Base-by-base conservation (phyloP, 148 eudicot species). In the Rhododendron vialii region DNA sequence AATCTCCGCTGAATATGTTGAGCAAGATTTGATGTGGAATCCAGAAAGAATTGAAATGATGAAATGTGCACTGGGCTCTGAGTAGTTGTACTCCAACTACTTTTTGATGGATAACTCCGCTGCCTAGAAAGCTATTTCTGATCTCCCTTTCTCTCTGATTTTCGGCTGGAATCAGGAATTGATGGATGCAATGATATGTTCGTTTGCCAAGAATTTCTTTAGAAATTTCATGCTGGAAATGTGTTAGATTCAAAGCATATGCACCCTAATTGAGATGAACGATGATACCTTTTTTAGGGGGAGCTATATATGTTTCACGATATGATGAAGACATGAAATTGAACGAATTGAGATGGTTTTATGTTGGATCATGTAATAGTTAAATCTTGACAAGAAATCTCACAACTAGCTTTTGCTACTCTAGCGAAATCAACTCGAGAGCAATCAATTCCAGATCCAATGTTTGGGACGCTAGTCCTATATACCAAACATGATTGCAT, bases 71-170 rank as follows among this genome's bases (percentile, higher is more conserved):
- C 74, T 67, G 74, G 74, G 74, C 74, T 67, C 74, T 67, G 74
- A 67, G 74, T 67, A 67, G 74, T 67, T 67, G 33, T 61, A 67
- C 11, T n/a, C 12, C 74, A 67, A 67, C 74, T 67, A 26, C 35
- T 67, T 67, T 69, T 28, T 69, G 75, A 69, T 28, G 75, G 35
- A 69, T 28, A 69, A 69, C 3, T 69, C 17, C 17, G 75, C 75
- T 26, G 75, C 75, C 75, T 69, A 69, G 75, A 69, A 69, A 69
- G 75, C 75, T 69, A 69, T 28, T 69, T 69, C 75, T 69, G 75
- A 69, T 69, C 75, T 28, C 17, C 2, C 15, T 11, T 28, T 65
- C 73, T 26, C 71, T 63, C 13, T 59, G n/a, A 59, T 22, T 2
- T n/a, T 63, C 0, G 71, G 30, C 30, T 24, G 3, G 28, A 24